Percentiles rank a stretch among this genome's conserved stretches.
Conservation (phyloP, 2,329 filamentous ascomycete genomes). For the Exophiala alcalophila region DNA sequence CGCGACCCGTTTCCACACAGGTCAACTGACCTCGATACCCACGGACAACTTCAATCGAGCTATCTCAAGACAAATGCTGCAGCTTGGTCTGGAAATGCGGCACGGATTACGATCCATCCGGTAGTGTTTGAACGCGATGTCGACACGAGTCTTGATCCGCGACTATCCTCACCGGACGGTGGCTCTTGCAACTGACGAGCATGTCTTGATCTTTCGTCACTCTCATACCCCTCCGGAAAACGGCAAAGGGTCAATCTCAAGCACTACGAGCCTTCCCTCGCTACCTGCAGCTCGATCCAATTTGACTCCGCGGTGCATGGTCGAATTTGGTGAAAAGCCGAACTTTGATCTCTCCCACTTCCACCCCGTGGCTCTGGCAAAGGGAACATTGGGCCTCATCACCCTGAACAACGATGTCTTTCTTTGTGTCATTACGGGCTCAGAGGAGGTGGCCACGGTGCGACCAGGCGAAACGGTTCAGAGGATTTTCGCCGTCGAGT, state of each 20-base stretch:
- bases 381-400: constrained; percentile 85
- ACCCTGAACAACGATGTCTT: constrained; percentile 82
- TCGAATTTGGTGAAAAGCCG: constrained; percentile 71
- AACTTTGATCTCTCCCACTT: constrained; percentile 71
- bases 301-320: constrained; percentile 66
- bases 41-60: not conserved
- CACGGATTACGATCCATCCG: constrained; percentile 5
- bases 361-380: constrained; percentile 71
- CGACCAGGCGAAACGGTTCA: constrained; percentile 86
- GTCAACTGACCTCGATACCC: too few relatives aligned
- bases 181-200: constrained; percentile 73
- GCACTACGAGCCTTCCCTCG: constrained; percentile 31
- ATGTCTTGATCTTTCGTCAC: constrained; percentile 85
- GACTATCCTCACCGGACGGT: constrained; percentile 85
- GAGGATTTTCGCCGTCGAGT: constrained; percentile 81
- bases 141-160: constrained; percentile 77
- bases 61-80: not conserved
- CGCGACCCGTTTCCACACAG: constrained; percentile 10
- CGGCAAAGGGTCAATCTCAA: constrained; percentile 41
- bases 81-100: constrained; percentile 10
- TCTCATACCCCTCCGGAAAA: constrained; percentile 57
- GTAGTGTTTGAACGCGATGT: constrained; percentile 41
- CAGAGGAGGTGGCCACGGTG: constrained; percentile 73
- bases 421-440: constrained; percentile 80
- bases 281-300: constrained; percentile 26